Conservation (phyloP, 441 rosid species). For the Populus hybrid region DNA sequence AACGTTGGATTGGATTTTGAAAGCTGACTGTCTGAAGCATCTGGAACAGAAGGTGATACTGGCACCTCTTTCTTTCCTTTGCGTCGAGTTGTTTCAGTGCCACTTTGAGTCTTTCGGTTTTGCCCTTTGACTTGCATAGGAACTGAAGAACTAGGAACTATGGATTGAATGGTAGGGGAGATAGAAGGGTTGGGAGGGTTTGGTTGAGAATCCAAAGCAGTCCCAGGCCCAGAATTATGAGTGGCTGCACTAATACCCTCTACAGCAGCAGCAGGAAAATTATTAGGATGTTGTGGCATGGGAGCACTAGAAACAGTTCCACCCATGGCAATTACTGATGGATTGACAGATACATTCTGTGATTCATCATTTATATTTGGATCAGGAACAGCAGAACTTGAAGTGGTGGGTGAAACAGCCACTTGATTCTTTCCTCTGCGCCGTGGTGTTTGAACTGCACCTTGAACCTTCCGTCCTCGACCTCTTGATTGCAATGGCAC, state of each 20-base stretch:
- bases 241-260: constrained; percentile 26
- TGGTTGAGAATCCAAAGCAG: constrained; percentile 35
- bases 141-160: constrained; percentile 26
- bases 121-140: constrained; percentile 44
- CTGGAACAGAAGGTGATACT: constrained; percentile 37
- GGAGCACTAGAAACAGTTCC: constrained; percentile 35
- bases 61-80: constrained; percentile 64
- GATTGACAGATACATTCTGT: constrained; percentile 23
- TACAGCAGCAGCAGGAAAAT: constrained; percentile 18
- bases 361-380: constrained; percentile 33
- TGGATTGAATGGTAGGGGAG: constrained; percentile 33
- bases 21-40: constrained; percentile 51
- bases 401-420: constrained; percentile 23
- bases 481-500: constrained; percentile 45
- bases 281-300: constrained; percentile 17
- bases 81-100: constrained; percentile 54
- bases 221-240: constrained; percentile 31
- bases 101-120: constrained; percentile 50
- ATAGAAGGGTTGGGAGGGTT: constrained; percentile 26
- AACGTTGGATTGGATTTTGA: constrained; percentile 30
- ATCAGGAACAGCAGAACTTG: constrained; percentile 33
- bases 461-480: constrained; percentile 56
- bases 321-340: constrained; percentile 18
- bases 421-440: constrained; percentile 69
- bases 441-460: constrained; percentile 51